phyloP scores from a whole-genome alignment of 2,329 filamentous ascomycete species.

The Cadophora gregata region DNA sequence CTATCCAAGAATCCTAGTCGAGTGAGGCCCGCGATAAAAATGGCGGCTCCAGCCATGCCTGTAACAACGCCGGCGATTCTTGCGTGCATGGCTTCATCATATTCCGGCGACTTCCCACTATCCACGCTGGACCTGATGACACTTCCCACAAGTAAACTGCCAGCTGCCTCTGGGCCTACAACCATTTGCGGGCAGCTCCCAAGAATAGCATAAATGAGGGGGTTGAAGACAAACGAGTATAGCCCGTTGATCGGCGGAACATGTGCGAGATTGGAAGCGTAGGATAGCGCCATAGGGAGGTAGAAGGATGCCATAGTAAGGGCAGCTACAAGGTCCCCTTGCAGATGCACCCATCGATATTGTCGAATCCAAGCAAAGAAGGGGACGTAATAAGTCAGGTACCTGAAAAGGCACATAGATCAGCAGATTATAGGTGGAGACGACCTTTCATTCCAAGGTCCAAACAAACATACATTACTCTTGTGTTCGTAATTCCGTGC shows the following conservation, averaged over 20 bases:
- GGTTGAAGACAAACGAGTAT: constrained; percentile 93
- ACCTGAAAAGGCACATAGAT: constrained; percentile 57
- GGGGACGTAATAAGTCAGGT: constrained; percentile 91
- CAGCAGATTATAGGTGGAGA: constrained; percentile 24
- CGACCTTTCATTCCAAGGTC: constrained; percentile 1
- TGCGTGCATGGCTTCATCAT: constrained; percentile 72
- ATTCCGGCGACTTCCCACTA: constrained; percentile 65
- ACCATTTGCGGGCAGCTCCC: constrained; percentile 94
- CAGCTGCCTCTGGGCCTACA: constrained; percentile 92
- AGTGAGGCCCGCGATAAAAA: constrained; percentile 84
- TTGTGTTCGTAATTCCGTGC: constrained; percentile 75
- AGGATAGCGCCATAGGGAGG: constrained; percentile 93
- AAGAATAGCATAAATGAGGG: constrained; percentile 86
- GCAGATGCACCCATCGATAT: constrained; percentile 81
- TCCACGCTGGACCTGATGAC: constrained; percentile 82
- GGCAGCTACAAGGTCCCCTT: constrained; percentile 86
- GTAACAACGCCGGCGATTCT: constrained; percentile 87
- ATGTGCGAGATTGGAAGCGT: constrained; percentile 90
- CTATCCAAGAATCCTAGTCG: constrained; percentile 93
- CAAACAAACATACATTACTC: constrained; percentile 68
- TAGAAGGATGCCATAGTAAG: constrained; percentile 99
- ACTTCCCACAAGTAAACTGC: constrained; percentile 86
- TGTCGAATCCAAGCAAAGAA: constrained; percentile 89
- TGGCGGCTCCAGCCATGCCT: constrained; percentile 84
- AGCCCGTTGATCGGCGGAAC: constrained; percentile 92